phyloP scores from a whole-genome alignment of 2,329 filamentous ascomycete species.

The Chlorencoelia australis region DNA sequence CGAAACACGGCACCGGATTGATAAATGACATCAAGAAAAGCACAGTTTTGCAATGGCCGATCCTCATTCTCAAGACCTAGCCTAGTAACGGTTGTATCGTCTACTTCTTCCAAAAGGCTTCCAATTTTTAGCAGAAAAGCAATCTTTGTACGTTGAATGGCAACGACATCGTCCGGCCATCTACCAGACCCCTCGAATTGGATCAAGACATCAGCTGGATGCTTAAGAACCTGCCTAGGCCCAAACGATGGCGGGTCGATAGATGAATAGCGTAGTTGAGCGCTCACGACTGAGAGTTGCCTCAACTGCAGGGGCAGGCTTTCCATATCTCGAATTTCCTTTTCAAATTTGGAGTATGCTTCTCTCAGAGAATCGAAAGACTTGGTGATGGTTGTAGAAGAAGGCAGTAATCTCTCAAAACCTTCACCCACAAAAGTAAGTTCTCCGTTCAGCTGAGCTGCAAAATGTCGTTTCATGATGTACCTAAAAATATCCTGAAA shows the following conservation, averaged over 20 bases:
- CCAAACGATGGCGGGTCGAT: constrained; percentile 41
- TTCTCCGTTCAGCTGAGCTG: constrained; percentile 35
- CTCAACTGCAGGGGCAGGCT: constrained; percentile 81
- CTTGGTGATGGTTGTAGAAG: constrained; percentile 28
- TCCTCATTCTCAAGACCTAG: constrained; percentile 73
- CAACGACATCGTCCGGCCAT: constrained; percentile 86
- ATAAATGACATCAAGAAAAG: constrained; percentile 74
- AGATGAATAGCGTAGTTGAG: constrained; percentile 66
- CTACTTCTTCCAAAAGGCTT: constrained; percentile 52
- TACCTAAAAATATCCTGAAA: constrained; percentile 72
- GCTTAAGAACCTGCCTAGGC: constrained; percentile 29
- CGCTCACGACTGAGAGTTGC: constrained; percentile 63
- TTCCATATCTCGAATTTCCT: constrained; percentile 65
- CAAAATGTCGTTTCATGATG: constrained; percentile 60
- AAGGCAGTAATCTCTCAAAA: constrained; percentile 35
- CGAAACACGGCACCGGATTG: constrained; percentile 66
- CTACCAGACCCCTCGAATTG: constrained; percentile 89
- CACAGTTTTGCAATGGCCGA: constrained; percentile 61
- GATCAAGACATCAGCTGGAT: constrained; percentile 68
- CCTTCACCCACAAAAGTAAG: constrained; percentile 35
- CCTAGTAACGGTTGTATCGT: constrained; percentile 51
- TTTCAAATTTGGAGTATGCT: constrained; percentile 64
- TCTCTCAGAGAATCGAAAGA: constrained; percentile 60
- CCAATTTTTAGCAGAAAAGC: constrained; percentile 67
- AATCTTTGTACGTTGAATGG: constrained; percentile 88